phyloP scores from a whole-genome alignment of 768 basidiomycete genomes.

The Auriscalpium orientale region DNA sequence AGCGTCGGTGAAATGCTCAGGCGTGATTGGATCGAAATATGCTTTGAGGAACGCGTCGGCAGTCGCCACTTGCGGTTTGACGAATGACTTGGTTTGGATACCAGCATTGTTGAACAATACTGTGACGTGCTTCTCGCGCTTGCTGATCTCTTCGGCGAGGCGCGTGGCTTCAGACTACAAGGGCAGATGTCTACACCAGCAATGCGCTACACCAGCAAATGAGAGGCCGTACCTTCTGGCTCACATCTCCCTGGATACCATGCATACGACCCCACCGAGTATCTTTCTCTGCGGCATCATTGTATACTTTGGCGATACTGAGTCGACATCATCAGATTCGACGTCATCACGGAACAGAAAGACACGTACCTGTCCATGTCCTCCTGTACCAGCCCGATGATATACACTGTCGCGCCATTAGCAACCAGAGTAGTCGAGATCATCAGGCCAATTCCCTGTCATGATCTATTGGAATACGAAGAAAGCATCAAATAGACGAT shows the following conservation, averaged over 20 bases:
- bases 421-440: slow-evolving; percentile 38
- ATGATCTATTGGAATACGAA: background rate
- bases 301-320: slow-evolving; percentile 31
- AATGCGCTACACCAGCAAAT: background rate
- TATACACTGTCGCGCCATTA: slow-evolving; percentile 43
- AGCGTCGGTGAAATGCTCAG: slow-evolving; percentile 31
- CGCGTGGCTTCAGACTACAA: slow-evolving; percentile 35
- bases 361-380: slow-evolving; percentile 31
- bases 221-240: slow-evolving; percentile 26
- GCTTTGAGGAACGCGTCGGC: slow-evolving; percentile 32
- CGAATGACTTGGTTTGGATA: slow-evolving; percentile 23
- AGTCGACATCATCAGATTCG: background rate
- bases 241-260: slow-evolving; percentile 35
- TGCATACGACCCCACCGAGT: slow-evolving; percentile 32
- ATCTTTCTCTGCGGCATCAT: slow-evolving; percentile 26
- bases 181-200: too few relatives aligned
- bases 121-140: slow-evolving; percentile 33
- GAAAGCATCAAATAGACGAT: background rate
- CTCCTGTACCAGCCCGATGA: slow-evolving; percentile 35
- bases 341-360: too few relatives aligned
- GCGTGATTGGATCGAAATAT: slow-evolving; percentile 31
- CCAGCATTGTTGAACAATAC: slow-evolving; percentile 46
- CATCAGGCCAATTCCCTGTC: slow-evolving; percentile 44
- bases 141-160: slow-evolving; percentile 32
- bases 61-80: slow-evolving; percentile 20